Base-by-base conservation (phyloP, 192 early-diverging fungal genomes). In the Diversispora eburnea region DNA sequence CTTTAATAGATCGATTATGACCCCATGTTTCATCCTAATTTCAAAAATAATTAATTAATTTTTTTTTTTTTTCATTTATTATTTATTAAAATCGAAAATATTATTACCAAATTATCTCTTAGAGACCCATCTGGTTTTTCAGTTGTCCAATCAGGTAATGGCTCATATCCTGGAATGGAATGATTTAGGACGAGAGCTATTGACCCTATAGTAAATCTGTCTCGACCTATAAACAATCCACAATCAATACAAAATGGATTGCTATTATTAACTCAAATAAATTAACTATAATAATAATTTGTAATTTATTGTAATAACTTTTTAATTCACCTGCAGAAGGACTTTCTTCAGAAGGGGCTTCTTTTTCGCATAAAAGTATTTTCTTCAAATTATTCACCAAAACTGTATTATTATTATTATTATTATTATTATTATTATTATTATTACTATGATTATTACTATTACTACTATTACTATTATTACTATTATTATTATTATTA, bases 101-200 rank as follows among this genome's bases (percentile, higher is more conserved):
- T 68, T 67, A 75, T 85, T 70, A 78, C 84, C 77, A 59, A 84
- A 81, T 83, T 78, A 46, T 85, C 78, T 42, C 88, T 84, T 15
- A 86, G 77, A 0, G 84, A 78, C 0, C 83, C 67, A 62, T 90
- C 87, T 0, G 88, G 85, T 42, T 83, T 81, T 45, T 78, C 77
- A 7, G 79, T 66, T 2, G 94, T 89, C 91, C 93, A 97, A 42
- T 91, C 89, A 6, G 94, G 90, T 64, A 99, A 80, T 10, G 89
- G 79, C 58, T 88, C 84, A 77, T 97, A 97, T 17, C 91, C 92
- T 12, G 80, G 76, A 54, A 91, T 73, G 7, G 77, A 57, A 6
- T 84, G 86, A 54, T 84, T 84, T 45, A 90, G 68, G 2, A 90
- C 76, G 65, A 90, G 82, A 8, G 92, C 87, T 74, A 92, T 78